Percentiles rank a stretch among this genome's conserved stretches.
Conservation (phyloP, 345 rosid genomes). For the Arabidopsis suecica region DNA sequence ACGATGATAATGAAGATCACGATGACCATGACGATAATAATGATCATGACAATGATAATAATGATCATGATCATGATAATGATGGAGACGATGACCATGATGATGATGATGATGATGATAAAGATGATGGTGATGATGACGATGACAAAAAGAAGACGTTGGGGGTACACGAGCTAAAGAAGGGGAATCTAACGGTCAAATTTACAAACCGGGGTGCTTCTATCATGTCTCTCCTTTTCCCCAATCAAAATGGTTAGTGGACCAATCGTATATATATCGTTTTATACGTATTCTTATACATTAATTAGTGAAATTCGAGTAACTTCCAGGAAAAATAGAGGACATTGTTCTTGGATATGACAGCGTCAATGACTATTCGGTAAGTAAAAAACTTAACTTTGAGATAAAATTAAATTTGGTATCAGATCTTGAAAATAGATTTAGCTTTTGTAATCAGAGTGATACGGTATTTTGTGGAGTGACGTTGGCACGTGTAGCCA, state of each 20-base stretch:
- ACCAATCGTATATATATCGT: neutral
- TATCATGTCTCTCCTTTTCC: conserved; percentile 1
- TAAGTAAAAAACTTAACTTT: neutral
- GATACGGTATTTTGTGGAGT: conserved; percentile 1
- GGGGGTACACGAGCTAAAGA: neutral
- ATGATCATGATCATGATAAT: too few relatives aligned
- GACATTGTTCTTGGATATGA: conserved; percentile 8
- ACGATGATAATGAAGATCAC: too few relatives aligned
- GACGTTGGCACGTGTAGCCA: neutral
- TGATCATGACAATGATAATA: too few relatives aligned
- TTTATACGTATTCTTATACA: neutral
- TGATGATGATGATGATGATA: neutral
- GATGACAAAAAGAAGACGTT: neutral
- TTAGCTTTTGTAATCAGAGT: neutral
- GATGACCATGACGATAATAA: too few relatives aligned
- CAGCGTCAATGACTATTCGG: neutral
- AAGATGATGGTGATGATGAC: neutral
- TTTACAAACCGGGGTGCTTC: conserved; percentile 6
- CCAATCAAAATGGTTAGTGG: neutral
- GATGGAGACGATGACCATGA: neutral
- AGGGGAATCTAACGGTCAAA: conserved; percentile 6
- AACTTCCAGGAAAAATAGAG: neutral
- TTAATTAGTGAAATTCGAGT: neutral
- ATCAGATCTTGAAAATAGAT: neutral
- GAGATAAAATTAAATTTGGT: neutral